Base-by-base conservation (phyloP, 495 filamentous ascomycete species). In the Aspergillus haitiensis region DNA sequence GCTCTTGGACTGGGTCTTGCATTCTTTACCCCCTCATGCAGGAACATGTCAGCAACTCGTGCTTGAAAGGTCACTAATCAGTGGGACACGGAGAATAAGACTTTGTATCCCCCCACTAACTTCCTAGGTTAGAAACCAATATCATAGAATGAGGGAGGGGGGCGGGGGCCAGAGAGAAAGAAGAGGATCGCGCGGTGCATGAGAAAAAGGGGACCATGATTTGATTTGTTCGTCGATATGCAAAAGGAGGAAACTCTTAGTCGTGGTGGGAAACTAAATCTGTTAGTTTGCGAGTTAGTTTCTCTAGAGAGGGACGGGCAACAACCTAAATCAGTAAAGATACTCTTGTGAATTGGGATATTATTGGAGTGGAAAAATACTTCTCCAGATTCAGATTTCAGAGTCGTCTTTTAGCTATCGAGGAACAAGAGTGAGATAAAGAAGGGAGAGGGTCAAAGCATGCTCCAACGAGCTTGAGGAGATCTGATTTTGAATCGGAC, bases 41-140 rank as follows among this genome's bases (percentile, higher is more conserved):
- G 59, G 49, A 51, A 50, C 58, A 60, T 58, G 59, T 49, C 55
- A 59, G 55, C 56, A 52, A 60, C 63, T 68, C 63, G 63, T 68
- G 66, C 60, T 56, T 56, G n/a, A 51, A 50, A 53, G n/a, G 47
- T 46, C 37, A 21, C 52, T 27, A 55, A 36, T 52, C 51, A 59
- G 51, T 50, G 62, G 62, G 55, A 58, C 51, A 50, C 59, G 61
- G 61, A 67, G 55, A 62, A 53, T 62, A 60, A 56, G 58, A 54
- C 44, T 61, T 53, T 45, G 44, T 48, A 37, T 48, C 42, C 16
- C 16, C 18, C 27, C 44, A 16, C 5, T 18, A 16, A 46, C 16
- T 46, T 46, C 12, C n/a, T 10, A 18, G 16, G 16, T 36, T 37
- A 54, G 52, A 27, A 34, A 39, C 13, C 9, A 54, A 54, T 27